These are phyloP conservation scores for Lipomyces yamanashiensis DNA, from an alignment of 805 yeast species.

Conservation along the genomic window DNA sequence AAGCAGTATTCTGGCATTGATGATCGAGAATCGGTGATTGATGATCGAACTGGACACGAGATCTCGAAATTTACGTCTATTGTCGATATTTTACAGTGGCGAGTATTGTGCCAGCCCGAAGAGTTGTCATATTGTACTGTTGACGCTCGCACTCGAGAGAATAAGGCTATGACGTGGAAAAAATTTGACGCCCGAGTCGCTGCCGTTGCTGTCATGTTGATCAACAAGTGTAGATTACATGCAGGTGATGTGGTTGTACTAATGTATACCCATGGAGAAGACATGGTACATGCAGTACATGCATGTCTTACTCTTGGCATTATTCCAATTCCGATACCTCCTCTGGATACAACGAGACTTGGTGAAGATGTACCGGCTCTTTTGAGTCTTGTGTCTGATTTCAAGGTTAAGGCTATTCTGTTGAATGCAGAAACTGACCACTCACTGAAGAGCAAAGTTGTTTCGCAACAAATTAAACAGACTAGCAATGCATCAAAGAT, in stretches of 20 bases:
- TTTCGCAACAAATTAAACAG: conserved; percentile 62
- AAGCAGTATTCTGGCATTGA: conserved; percentile 83
- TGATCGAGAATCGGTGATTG: conserved; percentile 72
- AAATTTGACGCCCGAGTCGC: conserved; percentile 77
- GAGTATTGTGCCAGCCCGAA: conserved; percentile 76
- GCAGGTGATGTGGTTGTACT: conserved; percentile 77
- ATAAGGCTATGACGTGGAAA: conserved; percentile 72
- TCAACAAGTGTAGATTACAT: conserved; percentile 64
- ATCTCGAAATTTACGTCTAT: conserved; percentile 73
- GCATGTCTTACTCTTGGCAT: conserved; percentile 87
- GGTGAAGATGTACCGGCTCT: conserved; percentile 77
- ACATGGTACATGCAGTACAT: conserved; percentile 76
- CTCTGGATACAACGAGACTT: conserved; percentile 66
- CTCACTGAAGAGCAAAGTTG: conserved; percentile 67
- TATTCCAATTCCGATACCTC: conserved; percentile 75
- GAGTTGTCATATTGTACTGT: conserved; percentile 67
- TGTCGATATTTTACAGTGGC: conserved; percentile 74
- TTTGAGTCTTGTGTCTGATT: conserved; percentile 68
- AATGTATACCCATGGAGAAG: conserved; percentile 87
- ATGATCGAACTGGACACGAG: conserved; percentile 75
- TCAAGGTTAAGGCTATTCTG: conserved; percentile 70
- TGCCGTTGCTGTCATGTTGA: conserved; percentile 71
- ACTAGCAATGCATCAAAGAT: conserved; percentile 42
- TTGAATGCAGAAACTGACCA: conserved; percentile 78
- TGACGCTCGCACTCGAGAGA: conserved; percentile 52